A percentile compares a stretch with the other conserved stretches of the same genome.
These are phyloP conservation scores for Galerina marginata DNA, from an alignment of 768 basidiomycete species.

Conservation along the genomic window DNA sequence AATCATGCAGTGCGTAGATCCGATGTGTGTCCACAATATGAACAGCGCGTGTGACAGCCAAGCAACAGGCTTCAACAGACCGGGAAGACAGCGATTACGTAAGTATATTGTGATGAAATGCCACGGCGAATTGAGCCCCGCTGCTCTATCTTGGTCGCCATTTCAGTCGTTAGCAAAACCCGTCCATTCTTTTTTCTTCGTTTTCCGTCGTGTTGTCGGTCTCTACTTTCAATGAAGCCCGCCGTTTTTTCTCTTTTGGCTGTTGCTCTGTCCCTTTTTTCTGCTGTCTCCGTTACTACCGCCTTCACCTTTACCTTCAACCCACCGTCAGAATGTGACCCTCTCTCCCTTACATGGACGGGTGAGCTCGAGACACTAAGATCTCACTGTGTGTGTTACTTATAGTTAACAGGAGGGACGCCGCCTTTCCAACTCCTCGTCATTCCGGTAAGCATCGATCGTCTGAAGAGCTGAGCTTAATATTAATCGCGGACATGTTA, in stretches of 20 bases:
- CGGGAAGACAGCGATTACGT: too few relatives aligned
- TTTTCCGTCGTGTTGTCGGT: conserved; percentile 13
- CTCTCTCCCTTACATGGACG: conserved; percentile 64
- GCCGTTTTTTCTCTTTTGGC: conserved; percentile 24
- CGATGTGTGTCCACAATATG: too few relatives aligned
- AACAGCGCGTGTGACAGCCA: too few relatives aligned
- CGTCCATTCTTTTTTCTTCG: conserved; percentile 14
- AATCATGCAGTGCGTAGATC: too few relatives aligned
- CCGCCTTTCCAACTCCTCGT: conserved; percentile 58
- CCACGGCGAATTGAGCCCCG: neutral
- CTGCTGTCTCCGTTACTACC: conserved; percentile 28
- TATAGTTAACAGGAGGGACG: conserved; percentile 52
- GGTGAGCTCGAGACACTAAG: conserved; percentile 44
- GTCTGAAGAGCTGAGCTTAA: conserved; percentile 31
- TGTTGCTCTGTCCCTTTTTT: conserved; percentile 24
- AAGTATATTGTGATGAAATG: too few relatives aligned
- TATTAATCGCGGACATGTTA: conserved; percentile 26
- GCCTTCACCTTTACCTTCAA: conserved; percentile 54
- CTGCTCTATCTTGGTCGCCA: neutral
- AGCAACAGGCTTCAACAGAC: too few relatives aligned
- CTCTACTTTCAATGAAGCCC: conserved; percentile 19
- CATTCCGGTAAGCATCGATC: conserved; percentile 41
- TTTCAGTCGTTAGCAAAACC: conserved; percentile 10
- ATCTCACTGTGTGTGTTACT: conserved; percentile 5
- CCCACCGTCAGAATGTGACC: conserved; percentile 63